phyloP scores from a whole-genome alignment of 2,329 filamentous ascomycete genomes.

The Talaromyces amestolkiae region DNA sequence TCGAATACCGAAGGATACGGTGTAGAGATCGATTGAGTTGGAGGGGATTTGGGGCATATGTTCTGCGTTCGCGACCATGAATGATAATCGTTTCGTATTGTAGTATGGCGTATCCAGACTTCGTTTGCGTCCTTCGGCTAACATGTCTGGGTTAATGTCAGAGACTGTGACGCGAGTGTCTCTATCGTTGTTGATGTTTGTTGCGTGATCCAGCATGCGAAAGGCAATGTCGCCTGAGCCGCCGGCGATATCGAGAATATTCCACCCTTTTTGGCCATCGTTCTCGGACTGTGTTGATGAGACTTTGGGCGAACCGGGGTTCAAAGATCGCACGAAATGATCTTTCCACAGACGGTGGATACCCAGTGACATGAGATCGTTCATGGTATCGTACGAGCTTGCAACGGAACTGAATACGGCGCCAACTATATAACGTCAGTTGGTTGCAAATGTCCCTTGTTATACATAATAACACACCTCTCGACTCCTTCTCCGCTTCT shows the following conservation, averaged over 20 bases:
- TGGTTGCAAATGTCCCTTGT: not conserved
- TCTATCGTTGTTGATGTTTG: conserved; percentile 73
- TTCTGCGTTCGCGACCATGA: conserved; percentile 90
- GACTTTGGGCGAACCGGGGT: conserved; percentile 63
- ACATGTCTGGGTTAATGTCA: conserved; percentile 96
- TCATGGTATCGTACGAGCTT: conserved; percentile 95
- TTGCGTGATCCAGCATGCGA: conserved; percentile 86
- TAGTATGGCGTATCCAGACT: conserved; percentile 63
- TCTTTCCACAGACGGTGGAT: conserved; percentile 98
- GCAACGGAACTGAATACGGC: conserved; percentile 94
- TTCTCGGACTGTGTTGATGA: conserved; percentile 34
- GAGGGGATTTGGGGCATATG: conserved; percentile 63
- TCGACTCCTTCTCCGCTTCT: conserved; percentile 71
- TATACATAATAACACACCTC: conserved; percentile 45
- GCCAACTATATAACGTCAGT: conserved; percentile 56
- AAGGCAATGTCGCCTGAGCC: conserved; percentile 98
- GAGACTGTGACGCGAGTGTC: conserved; percentile 83
- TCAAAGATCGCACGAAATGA: conserved; percentile 87
- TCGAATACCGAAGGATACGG: conserved; percentile 93
- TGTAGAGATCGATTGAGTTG: conserved; percentile 86
- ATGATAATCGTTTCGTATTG: conserved; percentile 57
- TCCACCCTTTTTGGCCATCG: conserved; percentile 53
- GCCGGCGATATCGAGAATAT: conserved; percentile 91
- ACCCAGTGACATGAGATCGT: conserved; percentile 97
- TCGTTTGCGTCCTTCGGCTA: conserved; percentile 80